Conservation (phyloP, 306 rosid species). For the Castanea sativa region DNA sequence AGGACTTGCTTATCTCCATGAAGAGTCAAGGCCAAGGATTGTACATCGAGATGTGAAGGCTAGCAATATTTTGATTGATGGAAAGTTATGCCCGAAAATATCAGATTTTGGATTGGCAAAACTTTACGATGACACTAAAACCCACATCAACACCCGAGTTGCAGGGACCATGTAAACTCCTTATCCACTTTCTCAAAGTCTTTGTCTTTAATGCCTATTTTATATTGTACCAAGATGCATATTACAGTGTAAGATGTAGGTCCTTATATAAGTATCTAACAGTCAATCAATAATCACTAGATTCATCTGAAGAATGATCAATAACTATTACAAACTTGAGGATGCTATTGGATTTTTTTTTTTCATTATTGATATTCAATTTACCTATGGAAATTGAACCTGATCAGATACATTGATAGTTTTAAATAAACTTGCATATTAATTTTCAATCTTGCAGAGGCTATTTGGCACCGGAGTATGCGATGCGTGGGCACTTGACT, state of each 20-base stretch:
- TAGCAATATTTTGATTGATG: conserved; percentile 72
- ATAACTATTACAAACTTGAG: no score
- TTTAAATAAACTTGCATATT: not conserved
- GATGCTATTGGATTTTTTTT: no score
- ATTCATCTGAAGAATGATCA: no score
- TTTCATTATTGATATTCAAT: no score
- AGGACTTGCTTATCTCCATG: conserved; percentile 73
- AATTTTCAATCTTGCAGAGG: conserved; percentile 44
- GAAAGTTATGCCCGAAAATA: conserved; percentile 59
- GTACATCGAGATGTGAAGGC: conserved; percentile 86
- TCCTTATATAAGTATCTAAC: no score
- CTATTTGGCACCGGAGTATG: conserved; percentile 85
- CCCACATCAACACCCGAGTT: conserved; percentile 72
- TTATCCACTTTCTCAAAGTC: no score
- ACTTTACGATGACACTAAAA: conserved; percentile 68
- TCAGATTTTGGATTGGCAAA: conserved; percentile 84
- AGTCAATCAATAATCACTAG: no score
- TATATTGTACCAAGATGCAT: no score
- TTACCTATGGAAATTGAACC: no score
- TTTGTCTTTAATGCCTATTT: no score
- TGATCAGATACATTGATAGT: no score
- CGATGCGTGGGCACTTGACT: conserved; percentile 86
- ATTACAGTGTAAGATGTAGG: no score
- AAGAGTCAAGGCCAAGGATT: conserved; percentile 66
- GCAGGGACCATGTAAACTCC: conserved; percentile 69